Conservation (phyloP, 1,284 basidiomycete genomes). For the Sporisorium exsertum region DNA sequence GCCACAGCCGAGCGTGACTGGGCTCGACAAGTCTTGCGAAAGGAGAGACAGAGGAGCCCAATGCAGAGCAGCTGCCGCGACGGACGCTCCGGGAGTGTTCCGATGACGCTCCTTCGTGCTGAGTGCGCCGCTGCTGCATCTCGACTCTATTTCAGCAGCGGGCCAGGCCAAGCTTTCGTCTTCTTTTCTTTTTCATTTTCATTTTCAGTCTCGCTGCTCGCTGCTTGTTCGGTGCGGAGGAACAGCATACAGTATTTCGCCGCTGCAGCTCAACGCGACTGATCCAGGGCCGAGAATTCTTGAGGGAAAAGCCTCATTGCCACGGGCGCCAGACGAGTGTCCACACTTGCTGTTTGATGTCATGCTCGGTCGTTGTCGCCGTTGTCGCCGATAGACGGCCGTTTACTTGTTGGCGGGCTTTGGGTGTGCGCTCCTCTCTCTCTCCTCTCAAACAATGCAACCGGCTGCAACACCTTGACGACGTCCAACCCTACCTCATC, state of each 20-base stretch:
- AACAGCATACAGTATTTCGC: slow-evolving; percentile 14
- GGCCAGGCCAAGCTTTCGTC: background rate
- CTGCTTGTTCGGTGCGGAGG: slow-evolving; percentile 28
- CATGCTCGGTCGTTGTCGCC: background rate
- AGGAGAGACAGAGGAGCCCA: too few relatives aligned
- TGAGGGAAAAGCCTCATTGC: too few relatives aligned
- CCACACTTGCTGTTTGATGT: slow-evolving; percentile 19
- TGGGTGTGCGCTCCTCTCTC: background rate
- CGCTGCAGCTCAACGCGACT: slow-evolving; percentile 1
- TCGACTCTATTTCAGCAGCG: background rate
- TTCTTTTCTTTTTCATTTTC: background rate
- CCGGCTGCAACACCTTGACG: background rate
- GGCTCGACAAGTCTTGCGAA: too few relatives aligned
- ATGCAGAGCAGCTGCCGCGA: too few relatives aligned
- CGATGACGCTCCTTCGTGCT: slow-evolving; percentile 17
- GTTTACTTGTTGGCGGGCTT: background rate
- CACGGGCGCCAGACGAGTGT: slow-evolving; percentile 32
- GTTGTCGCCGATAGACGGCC: background rate
- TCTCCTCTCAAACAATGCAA: background rate
- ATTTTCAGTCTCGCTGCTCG: slow-evolving; percentile 13
- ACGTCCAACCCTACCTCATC: background rate
- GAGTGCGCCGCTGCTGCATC: background rate
- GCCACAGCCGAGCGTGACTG: too few relatives aligned
- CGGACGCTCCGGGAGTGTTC: slow-evolving; percentile 3
- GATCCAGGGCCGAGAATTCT: background rate